Base-by-base conservation (phyloP, 2,329 filamentous ascomycete genomes). In the Onygenales sp. region DNA sequence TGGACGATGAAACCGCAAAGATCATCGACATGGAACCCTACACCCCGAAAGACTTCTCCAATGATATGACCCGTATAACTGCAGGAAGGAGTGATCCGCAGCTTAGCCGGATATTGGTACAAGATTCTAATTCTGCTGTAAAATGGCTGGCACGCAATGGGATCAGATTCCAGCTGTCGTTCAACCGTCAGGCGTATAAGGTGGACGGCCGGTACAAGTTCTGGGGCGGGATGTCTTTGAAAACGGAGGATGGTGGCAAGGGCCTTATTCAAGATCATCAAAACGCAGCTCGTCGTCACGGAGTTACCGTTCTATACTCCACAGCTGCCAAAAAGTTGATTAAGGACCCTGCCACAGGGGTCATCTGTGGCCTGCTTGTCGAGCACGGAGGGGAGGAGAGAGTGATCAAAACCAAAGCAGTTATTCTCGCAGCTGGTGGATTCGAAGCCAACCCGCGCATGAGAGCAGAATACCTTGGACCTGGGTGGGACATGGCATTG, bases 181-280 rank as follows among this genome's bases (percentile, higher is more conserved):
- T 86, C 64, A 81, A 85, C 55, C 72, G 84, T 2, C 83, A 87
- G 61, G 80, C 84, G 0, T 87, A 84, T 63, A 72, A 82, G 54
- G 75, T 85, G n/a, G 71, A 80, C 50, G 81, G 79, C 0, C 70
- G 77, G 33, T 75, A 76, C 61, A 82, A 81, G 60, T 86, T 86
- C 63, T 86, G 83, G 83, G 84, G 84, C 9, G 83, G 83, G 0
- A 66, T 87, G 62, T 73, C 72, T n/a, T 66, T 85, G 36, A 82
- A 77, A 60, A 81, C 78, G 0, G 61, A 79, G 50, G 77, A 81
- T 57, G 81, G 80, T 1, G 82, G 82, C 0, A 82, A 82, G 58
- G 79, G 81, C 0, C 66, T 85, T 5, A 75, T 83, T 3, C 62
- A 72, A 27, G 75, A 80, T 55, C 71, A 81, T 56, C 64, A 66